These are phyloP conservation scores for Kodamaea fungicola DNA, from an alignment of 1,139 yeast species.

Conservation along the genomic window DNA sequence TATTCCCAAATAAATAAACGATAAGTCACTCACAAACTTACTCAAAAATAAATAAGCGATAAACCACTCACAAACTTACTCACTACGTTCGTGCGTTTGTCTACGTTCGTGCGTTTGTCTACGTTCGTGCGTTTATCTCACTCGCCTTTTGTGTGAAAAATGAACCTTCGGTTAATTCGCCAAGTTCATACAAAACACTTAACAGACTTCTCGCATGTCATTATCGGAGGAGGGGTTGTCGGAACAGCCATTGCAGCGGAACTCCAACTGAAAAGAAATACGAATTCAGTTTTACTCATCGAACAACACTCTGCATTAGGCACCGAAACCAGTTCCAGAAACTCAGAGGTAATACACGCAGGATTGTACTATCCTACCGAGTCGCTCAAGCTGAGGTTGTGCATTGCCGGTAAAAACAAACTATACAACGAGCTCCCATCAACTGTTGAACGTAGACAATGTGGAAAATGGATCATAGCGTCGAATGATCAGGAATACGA, in stretches of 20 bases:
- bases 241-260: constrained; percentile 82
- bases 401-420: constrained; percentile 69
- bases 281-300: constrained; percentile 55
- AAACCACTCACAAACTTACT: no score
- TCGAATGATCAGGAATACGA: constrained; percentile 64
- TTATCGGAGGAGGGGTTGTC: constrained; percentile 86
- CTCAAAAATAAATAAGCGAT: no score
- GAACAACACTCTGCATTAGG: constrained; percentile 70
- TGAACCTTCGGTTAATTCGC: constrained; percentile 55
- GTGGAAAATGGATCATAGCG: constrained; percentile 92
- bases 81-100: no score
- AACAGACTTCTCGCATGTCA: constrained; percentile 77
- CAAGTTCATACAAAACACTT: constrained; percentile 93
- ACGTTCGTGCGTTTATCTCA: no score
- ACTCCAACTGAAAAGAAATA: constrained; percentile 38
- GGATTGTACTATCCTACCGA: constrained; percentile 77
- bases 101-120: no score
- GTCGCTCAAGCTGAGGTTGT: constrained; percentile 63
- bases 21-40: no score
- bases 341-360: constrained; percentile 91
- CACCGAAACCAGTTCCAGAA: constrained; percentile 78
- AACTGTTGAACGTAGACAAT: constrained; percentile 23
- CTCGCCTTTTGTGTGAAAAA: no score
- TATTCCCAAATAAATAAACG: no score
- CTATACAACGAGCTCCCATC: constrained; percentile 50